Evolutionary conservation across 345 rosid species (phyloP).

Genomic region (Leavenworthia alabamica): DNA sequence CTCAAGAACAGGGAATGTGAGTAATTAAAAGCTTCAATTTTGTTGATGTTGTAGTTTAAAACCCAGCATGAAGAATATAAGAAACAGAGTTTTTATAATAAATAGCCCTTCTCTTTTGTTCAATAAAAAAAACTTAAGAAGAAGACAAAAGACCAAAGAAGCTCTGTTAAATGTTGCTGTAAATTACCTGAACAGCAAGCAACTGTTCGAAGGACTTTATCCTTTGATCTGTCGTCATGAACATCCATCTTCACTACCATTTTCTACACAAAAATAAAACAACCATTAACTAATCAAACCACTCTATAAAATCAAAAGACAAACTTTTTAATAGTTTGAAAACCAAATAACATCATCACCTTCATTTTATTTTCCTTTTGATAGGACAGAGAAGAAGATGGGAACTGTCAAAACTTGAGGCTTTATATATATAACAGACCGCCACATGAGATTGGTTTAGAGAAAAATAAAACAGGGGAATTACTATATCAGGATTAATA

Average conservation of each 20-base stretch:
- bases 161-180: not conserved
- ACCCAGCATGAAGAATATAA: too few species aligned
- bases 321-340: not conserved
- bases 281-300: not conserved
- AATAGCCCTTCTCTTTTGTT: not conserved
- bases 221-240: slow-evolving; percentile 44
- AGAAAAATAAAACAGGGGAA: not conserved
- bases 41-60: too few species aligned
- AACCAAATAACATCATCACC: not conserved
- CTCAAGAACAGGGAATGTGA: too few species aligned
- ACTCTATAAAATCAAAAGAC: not conserved
- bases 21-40: too few species aligned
- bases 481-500: not conserved
- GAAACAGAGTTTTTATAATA: not conserved
- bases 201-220: slow-evolving; percentile 49
- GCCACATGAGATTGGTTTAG: not conserved
- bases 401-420: not conserved
- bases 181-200: slow-evolving; percentile 41
- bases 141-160: not conserved
- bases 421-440: slow-evolving; percentile 1
- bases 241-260: slow-evolving; percentile 48
- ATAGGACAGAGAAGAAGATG: not conserved
- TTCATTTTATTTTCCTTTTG: slow-evolving; percentile 1
- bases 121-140: not conserved
- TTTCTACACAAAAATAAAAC: slow-evolving; percentile 42